These are phyloP conservation scores for Ammopiptanthus mongolicus DNA, from an alignment of 306 rosid genomes.

Conservation along the genomic window DNA sequence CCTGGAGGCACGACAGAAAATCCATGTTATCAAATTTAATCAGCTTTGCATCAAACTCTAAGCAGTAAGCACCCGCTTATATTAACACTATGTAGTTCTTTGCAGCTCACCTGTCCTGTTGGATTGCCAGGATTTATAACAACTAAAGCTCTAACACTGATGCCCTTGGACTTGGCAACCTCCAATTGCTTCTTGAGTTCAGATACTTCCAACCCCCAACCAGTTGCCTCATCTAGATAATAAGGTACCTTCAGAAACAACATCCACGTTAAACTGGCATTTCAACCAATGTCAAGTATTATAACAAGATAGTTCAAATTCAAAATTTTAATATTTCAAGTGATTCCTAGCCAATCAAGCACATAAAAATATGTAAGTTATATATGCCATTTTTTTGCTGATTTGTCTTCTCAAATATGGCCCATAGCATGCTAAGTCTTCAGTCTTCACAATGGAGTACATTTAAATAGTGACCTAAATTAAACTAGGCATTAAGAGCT, in stretches of 20 bases:
- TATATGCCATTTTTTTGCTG: neutral
- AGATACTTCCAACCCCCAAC: slow-evolving; percentile 80
- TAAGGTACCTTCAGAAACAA: slow-evolving; percentile 69
- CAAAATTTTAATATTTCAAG: slow-evolving; percentile 1
- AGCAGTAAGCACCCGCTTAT: neutral
- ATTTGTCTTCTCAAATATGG: slow-evolving; percentile 17
- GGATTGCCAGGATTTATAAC: slow-evolving; percentile 99
- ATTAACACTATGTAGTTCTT: neutral
- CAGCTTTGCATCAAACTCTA: neutral
- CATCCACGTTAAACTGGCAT: neutral
- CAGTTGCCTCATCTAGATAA: slow-evolving; percentile 74
- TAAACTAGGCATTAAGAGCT: neutral
- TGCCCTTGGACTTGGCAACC: slow-evolving; percentile 73
- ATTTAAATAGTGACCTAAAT: neutral
- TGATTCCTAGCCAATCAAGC: neutral
- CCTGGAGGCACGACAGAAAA: slow-evolving; percentile 20
- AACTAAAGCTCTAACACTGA: slow-evolving; percentile 80
- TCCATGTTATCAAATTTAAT: slow-evolving; percentile 1
- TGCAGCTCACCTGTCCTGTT: slow-evolving; percentile 76
- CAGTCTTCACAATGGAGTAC: neutral
- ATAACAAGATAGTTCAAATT: neutral
- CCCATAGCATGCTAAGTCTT: neutral
- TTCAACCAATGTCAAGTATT: slow-evolving; percentile 4
- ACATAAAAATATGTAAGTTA: neutral
- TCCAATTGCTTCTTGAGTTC: slow-evolving; percentile 72